Evolutionary conservation across 129 eudicot genomes (phyloP).

Genomic region (Lonicera japonica): DNA sequence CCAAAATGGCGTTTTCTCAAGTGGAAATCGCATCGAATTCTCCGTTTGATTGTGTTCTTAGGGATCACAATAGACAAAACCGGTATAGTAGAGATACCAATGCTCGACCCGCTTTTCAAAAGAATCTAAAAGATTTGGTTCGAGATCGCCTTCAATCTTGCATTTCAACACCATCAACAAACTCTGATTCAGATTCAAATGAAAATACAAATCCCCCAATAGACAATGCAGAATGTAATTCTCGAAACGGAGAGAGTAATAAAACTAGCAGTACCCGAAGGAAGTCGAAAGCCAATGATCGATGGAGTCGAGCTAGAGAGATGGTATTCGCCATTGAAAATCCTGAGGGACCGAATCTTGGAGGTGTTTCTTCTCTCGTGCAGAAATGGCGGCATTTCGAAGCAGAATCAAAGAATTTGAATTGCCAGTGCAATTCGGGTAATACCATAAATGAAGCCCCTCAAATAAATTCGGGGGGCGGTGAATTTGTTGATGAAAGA

Average conservation of each 20-base stretch:
- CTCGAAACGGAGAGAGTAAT: neutral
- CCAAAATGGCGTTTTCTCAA: conserved; percentile 42
- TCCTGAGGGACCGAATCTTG: neutral
- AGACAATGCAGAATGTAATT: conserved; percentile 7
- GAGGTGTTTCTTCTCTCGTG: conserved; percentile 69
- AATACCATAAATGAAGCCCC: no score
- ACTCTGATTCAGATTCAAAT: conserved; percentile 4
- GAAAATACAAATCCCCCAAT: neutral
- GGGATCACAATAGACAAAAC: conserved; percentile 8
- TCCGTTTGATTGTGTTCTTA: conserved; percentile 27
- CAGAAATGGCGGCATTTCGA: conserved; percentile 53
- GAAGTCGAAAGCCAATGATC: conserved; percentile 14
- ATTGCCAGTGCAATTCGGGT: conserved; percentile 10
- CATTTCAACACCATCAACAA: conserved; percentile 12
- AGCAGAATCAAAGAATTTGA: conserved; percentile 25
- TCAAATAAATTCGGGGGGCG: no score
- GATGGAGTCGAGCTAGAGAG: conserved; percentile 32
- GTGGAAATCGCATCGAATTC: conserved; percentile 36
- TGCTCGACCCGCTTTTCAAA: conserved; percentile 15
- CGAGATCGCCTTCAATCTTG: conserved; percentile 9
- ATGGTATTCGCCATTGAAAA: conserved; percentile 7
- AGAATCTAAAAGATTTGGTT: conserved; percentile 34
- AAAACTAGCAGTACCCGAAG: neutral
- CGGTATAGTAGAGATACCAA: neutral
- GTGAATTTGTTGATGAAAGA: neutral